These are phyloP conservation scores for Geopyxis carbonaria DNA, from an alignment of 495 filamentous ascomycete species.

Conservation along the genomic window DNA sequence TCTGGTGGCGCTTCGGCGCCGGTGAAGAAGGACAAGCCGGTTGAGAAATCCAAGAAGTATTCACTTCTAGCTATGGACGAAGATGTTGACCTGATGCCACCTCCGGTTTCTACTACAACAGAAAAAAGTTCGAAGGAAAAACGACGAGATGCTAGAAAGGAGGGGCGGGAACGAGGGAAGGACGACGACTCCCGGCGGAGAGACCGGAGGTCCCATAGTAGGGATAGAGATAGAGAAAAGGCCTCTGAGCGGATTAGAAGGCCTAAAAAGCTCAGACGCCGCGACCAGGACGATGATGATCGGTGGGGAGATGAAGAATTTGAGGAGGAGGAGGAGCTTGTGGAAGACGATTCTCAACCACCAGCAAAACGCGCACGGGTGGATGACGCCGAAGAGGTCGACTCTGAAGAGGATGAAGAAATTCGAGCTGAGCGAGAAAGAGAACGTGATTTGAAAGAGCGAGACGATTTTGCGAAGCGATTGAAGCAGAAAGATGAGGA, in stretches of 20 bases:
- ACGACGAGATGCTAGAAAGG: conserved; percentile 23
- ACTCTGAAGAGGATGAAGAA: conserved; percentile 43
- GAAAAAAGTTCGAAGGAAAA: conserved; percentile 40
- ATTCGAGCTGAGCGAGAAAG: conserved; percentile 39
- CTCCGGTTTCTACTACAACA: conserved; percentile 31
- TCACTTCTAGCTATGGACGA: conserved; percentile 66
- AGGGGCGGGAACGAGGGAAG: conserved; percentile 22
- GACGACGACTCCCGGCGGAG: conserved; percentile 26
- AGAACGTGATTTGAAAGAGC: conserved; percentile 47
- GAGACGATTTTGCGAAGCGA: conserved; percentile 58
- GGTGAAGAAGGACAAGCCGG: conserved; percentile 17
- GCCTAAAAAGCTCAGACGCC: conserved; percentile 38
- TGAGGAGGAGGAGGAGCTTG: conserved; percentile 33
- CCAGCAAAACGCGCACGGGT: conserved; percentile 41
- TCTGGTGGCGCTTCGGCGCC: conserved; percentile 11
- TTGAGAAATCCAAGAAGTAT: conserved; percentile 48
- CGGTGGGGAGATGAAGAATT: conserved; percentile 67
- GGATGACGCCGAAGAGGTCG: conserved; percentile 34
- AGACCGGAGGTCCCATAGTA: conserved; percentile 18
- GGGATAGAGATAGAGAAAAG: conserved; percentile 30
- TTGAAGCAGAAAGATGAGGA: conserved; percentile 51
- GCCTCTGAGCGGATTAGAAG: too few relatives aligned
- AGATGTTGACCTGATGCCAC: conserved; percentile 19
- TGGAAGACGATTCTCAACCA: conserved; percentile 30
- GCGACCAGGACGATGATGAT: conserved; percentile 48